Percentiles rank a stretch among this genome's conserved stretches.
phyloP scores from a whole-genome alignment of 805 yeast species.

The baker's yeast (Saccharomyces cerevisiae) region DNA sequence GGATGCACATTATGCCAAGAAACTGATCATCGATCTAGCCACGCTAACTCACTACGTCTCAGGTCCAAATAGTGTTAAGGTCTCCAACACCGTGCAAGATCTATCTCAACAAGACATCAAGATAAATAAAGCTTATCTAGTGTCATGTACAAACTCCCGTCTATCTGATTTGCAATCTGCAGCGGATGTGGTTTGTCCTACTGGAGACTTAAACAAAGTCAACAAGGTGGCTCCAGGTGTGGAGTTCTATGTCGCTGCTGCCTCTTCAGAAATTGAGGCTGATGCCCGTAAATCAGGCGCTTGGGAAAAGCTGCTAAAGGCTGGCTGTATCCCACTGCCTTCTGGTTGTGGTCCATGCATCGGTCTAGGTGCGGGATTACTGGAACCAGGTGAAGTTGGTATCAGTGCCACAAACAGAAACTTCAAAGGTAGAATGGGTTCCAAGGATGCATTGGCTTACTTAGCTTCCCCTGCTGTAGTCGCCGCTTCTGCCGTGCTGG shows the following conservation, averaged over 20 bases:
- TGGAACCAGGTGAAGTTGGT: slow-evolving; percentile 95
- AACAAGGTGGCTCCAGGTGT: slow-evolving; percentile 81
- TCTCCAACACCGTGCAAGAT: slow-evolving; percentile 69
- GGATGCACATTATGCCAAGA: slow-evolving; percentile 84
- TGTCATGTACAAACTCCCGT: slow-evolving; percentile 96
- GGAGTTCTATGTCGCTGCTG: slow-evolving; percentile 95
- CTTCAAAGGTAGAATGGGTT: slow-evolving; percentile 99
- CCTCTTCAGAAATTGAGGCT: slow-evolving; percentile 83
- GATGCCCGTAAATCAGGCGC: slow-evolving; percentile 90
- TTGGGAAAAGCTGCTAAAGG: slow-evolving; percentile 81
- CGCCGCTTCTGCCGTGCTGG: slow-evolving; percentile 95
- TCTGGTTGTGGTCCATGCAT: slow-evolving; percentile 99
- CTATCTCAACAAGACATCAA: slow-evolving; percentile 64
- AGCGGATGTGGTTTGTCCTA: slow-evolving; percentile 64
- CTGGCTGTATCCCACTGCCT: slow-evolving; percentile 92
- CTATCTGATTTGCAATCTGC: slow-evolving; percentile 90
- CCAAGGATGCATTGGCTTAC: slow-evolving; percentile 90
- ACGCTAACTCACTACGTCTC: slow-evolving; percentile 82
- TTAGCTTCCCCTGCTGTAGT: slow-evolving; percentile 97
- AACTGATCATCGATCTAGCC: slow-evolving; percentile 67
- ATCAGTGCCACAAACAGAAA: slow-evolving; percentile 97
- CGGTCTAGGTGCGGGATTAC: slow-evolving; percentile 89
- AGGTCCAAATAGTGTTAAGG: slow-evolving; percentile 96
- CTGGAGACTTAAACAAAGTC: slow-evolving; percentile 20
- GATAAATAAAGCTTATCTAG: slow-evolving; percentile 90